Evolutionary conservation across 2,329 filamentous ascomycete genomes (phyloP), one percentile per base, ranked within the genome.

Genomic region (Apiospora kogelbergensis): DNA sequence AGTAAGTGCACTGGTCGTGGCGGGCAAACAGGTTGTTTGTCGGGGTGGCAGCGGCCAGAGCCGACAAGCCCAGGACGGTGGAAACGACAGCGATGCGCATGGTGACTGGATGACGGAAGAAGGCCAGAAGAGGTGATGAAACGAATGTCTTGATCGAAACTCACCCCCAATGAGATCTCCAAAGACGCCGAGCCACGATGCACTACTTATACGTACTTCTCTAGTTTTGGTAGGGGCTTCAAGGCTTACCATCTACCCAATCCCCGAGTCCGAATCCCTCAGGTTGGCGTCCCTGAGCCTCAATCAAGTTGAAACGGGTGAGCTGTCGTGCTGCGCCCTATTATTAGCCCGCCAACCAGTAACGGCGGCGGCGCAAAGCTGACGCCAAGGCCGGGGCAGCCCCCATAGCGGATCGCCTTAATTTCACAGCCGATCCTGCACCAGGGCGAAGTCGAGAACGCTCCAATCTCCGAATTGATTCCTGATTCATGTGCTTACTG

Each of bases 11-110:
- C 30, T 66, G 42, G n/a, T 15, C 22, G 42, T 66, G 65, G 30
- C 65, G 65, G 15, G 65, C 65, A 37, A 66, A 66, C 42, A 66
- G 42, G 24, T 48, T 66, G 64, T n/a, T 66, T 13, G 65, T 26
- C 44, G 65, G 65, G n/a, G 42, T 66, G 1, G 65, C 65, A 17
- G 65, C 40, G 45, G 41, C 65, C 20, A 66, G 1, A 22, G 42
- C 40, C 30, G 53, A 30, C 13, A 66, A 11, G 65, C 65, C 24
- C n/a, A 48, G 11, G 53, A 37, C 53, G 30, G 53, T 60, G 20
- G 53, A n/a, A 37, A n/a, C 20, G 9, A 30, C n/a, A 30, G 53
- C 53, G 26, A 37, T 2, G 37, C 37, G 53, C 53, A 60, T 60
- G 3, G 20, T 37, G 53, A 2, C 30, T 3, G 0, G 6, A 26